Evolutionary conservation across 2,329 filamentous ascomycete species (phyloP), one percentile per base, ranked within the genome.

Genomic region (Penicillium sp.): DNA sequence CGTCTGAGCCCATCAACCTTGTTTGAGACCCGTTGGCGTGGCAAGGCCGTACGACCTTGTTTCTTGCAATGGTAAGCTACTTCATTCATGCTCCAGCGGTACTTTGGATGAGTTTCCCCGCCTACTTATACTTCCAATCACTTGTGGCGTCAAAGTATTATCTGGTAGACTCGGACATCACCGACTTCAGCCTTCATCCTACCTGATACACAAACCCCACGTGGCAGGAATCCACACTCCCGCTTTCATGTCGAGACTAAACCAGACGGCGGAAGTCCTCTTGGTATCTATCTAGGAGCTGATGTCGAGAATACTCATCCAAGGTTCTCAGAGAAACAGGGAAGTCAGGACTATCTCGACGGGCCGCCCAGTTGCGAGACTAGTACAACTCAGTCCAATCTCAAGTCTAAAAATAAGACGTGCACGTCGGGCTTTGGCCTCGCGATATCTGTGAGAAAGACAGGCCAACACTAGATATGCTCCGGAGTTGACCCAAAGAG

Each of bases 331-430:
- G 16, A 23, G 6, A 9, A 23, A 43, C 38, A 29, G 18, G 32
- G 9, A 19, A n/a, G 2, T 18, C 18, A 53, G 18, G 39, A 32
- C 32, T 34, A 30, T 18, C 14, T 14, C 23, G 7, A 39, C 14
- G 26, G n/a, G 7, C 27, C 11, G 23, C n/a, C 23, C 30, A n/a
- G 18, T 30, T 41, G 13, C 13, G n/a, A 36, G 29, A n/a, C 27
- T 9, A 32, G 27, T 34, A 39, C 32, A 18, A 26, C 32, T 44
- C 29, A 29, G 39, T 26, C n/a, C 46, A 39, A 30, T 44, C 1
- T 39, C 18, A 54, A 50, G 46, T 39, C 46, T 54, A 50, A 50
- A 50, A 54, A 50, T 54, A 50, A 44, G 46, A 50, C 46, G 23
- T 5, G 3, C 23, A 34, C n/a, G 34, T 38, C 27, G 27, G 10